Evolutionary conservation across 2,329 filamentous ascomycete genomes (phyloP), one percentile per base, ranked within the genome.

Genomic region (Beauveria sp.): DNA sequence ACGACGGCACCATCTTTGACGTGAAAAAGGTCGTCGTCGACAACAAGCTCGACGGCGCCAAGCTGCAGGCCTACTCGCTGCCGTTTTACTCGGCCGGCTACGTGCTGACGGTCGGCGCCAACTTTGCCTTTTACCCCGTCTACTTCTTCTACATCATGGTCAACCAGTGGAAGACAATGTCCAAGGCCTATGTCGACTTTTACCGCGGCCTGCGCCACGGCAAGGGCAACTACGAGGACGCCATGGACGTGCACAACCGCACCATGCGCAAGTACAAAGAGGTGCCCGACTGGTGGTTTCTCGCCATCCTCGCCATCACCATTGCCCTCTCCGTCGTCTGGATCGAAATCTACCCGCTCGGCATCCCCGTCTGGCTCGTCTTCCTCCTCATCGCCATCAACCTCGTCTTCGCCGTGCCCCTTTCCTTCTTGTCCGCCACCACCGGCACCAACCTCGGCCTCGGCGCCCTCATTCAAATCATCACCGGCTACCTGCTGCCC

Each of bases 281-380:
- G 59, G 76, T 78, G 3, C 77, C 77, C 1, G 76, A 78, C 64
- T 79, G 76, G 77, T 79, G 77, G 77, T 79, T 77, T 65, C 64
- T 78, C 6, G 37, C 72, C 40, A 76, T 79, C 47, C 69, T 78
- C 4, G 62, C 70, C 22, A 63, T 41, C 47, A 69, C 72, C 57
- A 64, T 73, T 37, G 63, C 69, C 8, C 65, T 72, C 16, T 70
- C 69, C 8, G 65, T 71, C 57, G 62, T 71, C 46, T 67, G 68
- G 54, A 63, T 71, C 30, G 57, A 60, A 12, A 62, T 67, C 8
- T 69, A 65, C 44, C 68, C 68, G 8, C 63, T 67, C 7, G 65
- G 66, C 54, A 67, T 65, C 10, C 68, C 68, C 3, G 63, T 66
- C 22, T 69, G 67, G 67, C 54, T 66, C 24, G 60, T 68, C 6